These are phyloP conservation scores for Zalaria obscura DNA, from an alignment of 2,329 filamentous ascomycete species.

Conservation along the genomic window DNA sequence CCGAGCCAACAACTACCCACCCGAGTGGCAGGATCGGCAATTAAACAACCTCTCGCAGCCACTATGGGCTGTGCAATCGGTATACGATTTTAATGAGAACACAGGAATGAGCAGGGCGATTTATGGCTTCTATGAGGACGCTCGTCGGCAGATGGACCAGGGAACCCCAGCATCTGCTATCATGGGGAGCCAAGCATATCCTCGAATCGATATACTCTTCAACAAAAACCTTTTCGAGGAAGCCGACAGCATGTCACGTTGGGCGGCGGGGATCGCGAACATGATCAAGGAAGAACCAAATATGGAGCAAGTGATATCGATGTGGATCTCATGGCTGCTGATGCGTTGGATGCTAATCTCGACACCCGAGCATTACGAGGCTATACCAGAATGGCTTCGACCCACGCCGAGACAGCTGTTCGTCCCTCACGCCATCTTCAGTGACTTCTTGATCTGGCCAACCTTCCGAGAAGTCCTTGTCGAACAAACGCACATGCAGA, in stretches of 20 bases:
- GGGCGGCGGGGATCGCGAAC: conserved; percentile 3
- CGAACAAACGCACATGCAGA: conserved; percentile 1
- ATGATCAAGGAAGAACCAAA: not conserved
- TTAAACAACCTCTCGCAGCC: not conserved
- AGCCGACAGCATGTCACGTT: not conserved
- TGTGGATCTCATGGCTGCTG: conserved; percentile 18
- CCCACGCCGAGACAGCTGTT: conserved; percentile 52
- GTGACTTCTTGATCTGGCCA: conserved; percentile 4
- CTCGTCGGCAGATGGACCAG: too few species aligned
- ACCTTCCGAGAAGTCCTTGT: conserved; percentile 1
- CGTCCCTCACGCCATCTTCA: conserved; percentile 42
- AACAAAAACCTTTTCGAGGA: not conserved
- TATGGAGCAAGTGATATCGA: conserved; percentile 1
- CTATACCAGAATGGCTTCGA: conserved; percentile 55
- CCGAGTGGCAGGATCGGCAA: not conserved
- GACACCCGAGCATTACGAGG: conserved; percentile 61
- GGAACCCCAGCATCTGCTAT: too few species aligned
- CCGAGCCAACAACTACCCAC: not conserved
- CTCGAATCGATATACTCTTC: not conserved
- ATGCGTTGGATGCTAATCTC: conserved; percentile 71
- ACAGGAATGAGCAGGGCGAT: too few species aligned
- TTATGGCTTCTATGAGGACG: too few species aligned
- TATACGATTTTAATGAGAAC: too few species aligned
- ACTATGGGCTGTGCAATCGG: not conserved
- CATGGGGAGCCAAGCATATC: too few species aligned